Base-by-base conservation (phyloP, 768 basidiomycete species). In the Podaxis sp. region DNA sequence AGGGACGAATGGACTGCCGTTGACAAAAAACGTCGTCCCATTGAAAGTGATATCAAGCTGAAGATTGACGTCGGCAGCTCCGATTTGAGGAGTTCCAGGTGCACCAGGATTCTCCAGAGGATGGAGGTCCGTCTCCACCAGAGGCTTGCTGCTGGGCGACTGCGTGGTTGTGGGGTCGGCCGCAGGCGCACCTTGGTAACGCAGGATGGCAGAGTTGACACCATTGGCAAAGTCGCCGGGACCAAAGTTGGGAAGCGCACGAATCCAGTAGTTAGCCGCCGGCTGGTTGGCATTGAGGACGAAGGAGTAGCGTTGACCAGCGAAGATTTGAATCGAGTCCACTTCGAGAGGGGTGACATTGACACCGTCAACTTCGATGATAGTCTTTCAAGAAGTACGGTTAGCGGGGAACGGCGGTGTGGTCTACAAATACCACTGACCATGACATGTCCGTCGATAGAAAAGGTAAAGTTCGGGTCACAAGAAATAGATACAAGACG, bases 131-230 rank as follows among this genome's bases (percentile, higher is more conserved):
- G 71, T 73, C 65, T 83, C 82, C 2, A 73, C 46, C 28, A 83
- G 65, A 0, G 70, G 73, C 17, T 69, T 74, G 1, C 37, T 61
- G 11, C 49, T 68, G 4, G 61, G 22, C 0, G 72, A 66, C 4
- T 75, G 70, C 2, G 58, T 70, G 1, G 77, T 78, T 0, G 74
- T 78, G 0, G 84, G 84, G 37, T 84, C 75, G 0, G 58, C 64
- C 11, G 40, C 53, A 1, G 73, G 64, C 0, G 81, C 82, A 17
- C 82, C 82, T 12, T 44, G 62, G 68, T 86, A 86, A 12, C 81
- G 78, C 7, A 85, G 71, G 51, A 86, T 84, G 1, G 83, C 87
- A 11, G 81, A 84, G 69, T 84, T 87, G 26, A 82, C 65, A 20
- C 84, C 84, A 22, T 68, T 68, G 11, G 22, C 63, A 50, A 69